Evolutionary conservation across 768 basidiomycete species (phyloP), one percentile per base, ranked within the genome.

Genomic region (Hericium erinaceus): DNA sequence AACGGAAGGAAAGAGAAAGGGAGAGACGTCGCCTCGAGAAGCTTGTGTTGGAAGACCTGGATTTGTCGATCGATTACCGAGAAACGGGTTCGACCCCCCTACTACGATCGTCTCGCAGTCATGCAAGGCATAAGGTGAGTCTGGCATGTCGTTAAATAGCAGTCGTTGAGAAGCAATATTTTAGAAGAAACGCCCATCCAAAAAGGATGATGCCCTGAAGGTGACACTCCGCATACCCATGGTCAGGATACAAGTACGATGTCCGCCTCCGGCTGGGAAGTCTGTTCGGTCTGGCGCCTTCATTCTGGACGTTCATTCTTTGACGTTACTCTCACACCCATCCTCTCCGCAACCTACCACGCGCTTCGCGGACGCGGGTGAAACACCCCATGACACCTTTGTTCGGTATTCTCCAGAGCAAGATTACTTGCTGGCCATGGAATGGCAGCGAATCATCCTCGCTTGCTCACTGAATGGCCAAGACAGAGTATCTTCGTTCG

Each of bases 221-320:
- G 46, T 80, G 2, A 64, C 65, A 1, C 62, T 87, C 41, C 68
- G 67, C 18, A 74, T 84, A 37, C 70, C 80, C 13, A 73, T 85
- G 70, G 65, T 93, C 48, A 82, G 92, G 18, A 48, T 87, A 20
- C 80, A 92, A 66, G 65, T 87, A 52, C 81, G 88, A 50, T 84
- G 81, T 65, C 83, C 85, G 5, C 75, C 89, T 33, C 83, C 84
- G 4, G 66, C 73, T 18, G 67, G 67, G 1, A 69, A 62, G 24
- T 40, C 66, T 7, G 75, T 74, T 16, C 80, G 88, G 24, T 91
- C 91, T 48, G 91, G 92, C 4, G 79, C 81, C 24, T 59, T 90
- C 4, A 70, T 88, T 15, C 26, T 89, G 38, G 88, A 91, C 64
- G 54, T 89, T 1, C 81, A 84, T 65, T 73, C 75, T 54, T 61